A percentile compares a stretch with the other conserved stretches of the same genome.
Conservation (phyloP, 1,284 basidiomycete species). For the Fistulina hepatica region DNA sequence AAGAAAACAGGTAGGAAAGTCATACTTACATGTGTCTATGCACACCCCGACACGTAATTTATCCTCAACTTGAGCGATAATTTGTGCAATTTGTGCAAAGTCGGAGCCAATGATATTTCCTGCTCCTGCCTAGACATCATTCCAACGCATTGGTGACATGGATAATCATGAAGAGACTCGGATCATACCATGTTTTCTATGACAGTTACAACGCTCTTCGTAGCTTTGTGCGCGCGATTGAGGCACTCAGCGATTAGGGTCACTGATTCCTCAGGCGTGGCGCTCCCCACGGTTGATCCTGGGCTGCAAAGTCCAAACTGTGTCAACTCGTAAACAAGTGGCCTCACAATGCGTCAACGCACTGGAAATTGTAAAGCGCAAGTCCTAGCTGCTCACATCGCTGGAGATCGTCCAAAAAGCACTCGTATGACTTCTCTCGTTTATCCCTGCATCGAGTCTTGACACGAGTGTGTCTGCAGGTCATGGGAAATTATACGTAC, state of each 20-base stretch:
- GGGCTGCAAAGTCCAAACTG: conserved; percentile 36
- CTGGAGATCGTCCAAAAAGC: conserved; percentile 77
- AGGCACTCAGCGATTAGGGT: conserved; percentile 62
- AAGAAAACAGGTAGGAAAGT: background rate
- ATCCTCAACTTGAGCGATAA: conserved; percentile 66
- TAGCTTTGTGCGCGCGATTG: conserved; percentile 67
- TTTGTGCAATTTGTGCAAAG: conserved; percentile 57
- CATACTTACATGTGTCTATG: conserved; percentile 75
- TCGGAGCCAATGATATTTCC: conserved; percentile 72
- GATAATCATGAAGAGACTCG: too few species aligned
- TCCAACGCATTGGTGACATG: too few species aligned
- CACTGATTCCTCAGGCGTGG: conserved; percentile 52
- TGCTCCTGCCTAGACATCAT: conserved; percentile 77
- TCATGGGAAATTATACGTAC: conserved; percentile 32
- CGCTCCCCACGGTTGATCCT: conserved; percentile 67
- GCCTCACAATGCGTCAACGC: conserved; percentile 26
- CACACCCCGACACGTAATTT: conserved; percentile 74
- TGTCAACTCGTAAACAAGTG: background rate
- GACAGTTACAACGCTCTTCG: conserved; percentile 51
- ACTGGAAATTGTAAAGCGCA: conserved; percentile 80
- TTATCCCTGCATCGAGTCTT: conserved; percentile 30
- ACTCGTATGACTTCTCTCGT: conserved; percentile 66
- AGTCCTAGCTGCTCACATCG: conserved; percentile 73
- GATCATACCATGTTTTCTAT: conserved; percentile 80
- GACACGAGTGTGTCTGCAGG: background rate